Evolutionary conservation across 305 asterid species (phyloP).

Genomic region (Petunia hybrid): DNA sequence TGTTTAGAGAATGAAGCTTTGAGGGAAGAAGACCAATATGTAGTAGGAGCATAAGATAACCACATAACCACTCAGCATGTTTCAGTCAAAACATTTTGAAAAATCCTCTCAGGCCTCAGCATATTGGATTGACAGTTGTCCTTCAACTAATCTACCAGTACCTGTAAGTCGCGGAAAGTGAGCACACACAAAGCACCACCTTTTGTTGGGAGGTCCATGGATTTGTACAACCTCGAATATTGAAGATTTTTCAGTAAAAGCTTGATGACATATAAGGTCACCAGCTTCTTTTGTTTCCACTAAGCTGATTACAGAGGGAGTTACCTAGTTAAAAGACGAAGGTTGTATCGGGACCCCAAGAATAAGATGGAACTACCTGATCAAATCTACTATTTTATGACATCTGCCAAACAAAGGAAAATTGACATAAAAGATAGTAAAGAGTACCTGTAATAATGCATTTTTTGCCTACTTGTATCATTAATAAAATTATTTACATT

Average conservation of each 20-base stretch:
- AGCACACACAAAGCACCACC: background rate
- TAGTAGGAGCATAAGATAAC: background rate
- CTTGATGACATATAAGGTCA: background rate
- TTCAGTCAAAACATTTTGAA: background rate
- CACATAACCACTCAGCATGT: background rate
- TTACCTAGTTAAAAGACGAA: background rate
- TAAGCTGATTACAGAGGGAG: background rate
- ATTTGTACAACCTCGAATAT: background rate
- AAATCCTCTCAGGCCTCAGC: background rate
- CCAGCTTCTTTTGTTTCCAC: background rate
- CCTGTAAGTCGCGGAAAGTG: background rate
- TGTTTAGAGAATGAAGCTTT: background rate
- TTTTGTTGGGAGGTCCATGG: background rate
- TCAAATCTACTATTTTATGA: background rate
- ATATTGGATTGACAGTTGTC: background rate
- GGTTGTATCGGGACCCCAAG: background rate
- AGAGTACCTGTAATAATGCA: background rate
- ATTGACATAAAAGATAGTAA: background rate
- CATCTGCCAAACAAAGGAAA: background rate
- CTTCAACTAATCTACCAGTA: background rate
- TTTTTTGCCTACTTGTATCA: no score
- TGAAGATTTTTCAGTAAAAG: slow-evolving; percentile 1
- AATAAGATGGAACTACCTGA: background rate
- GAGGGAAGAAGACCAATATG: background rate
- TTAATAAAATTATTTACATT: no score